Evolutionary conservation across 768 basidiomycete species (phyloP).

Genomic region (Aureoboletus auriporus): DNA sequence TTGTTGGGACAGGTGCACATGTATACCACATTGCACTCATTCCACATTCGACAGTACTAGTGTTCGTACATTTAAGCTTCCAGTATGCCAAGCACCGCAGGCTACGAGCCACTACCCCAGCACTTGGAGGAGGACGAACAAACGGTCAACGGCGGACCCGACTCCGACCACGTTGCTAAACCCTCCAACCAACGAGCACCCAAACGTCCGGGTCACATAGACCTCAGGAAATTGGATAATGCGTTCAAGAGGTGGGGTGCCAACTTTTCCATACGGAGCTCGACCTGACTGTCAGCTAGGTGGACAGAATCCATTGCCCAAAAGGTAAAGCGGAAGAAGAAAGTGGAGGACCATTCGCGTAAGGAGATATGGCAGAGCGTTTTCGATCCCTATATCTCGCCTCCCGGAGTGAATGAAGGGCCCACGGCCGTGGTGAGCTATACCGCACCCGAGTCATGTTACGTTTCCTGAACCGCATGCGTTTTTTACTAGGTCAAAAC

Average conservation of each 20-base stretch:
- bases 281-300: conserved; percentile 31
- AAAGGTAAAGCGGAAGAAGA: conserved; percentile 80
- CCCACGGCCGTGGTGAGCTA: conserved; percentile 13
- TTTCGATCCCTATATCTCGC: conserved; percentile 60
- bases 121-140: conserved; percentile 37
- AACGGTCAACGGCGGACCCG: conserved; percentile 31
- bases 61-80: neutral
- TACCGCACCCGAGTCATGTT: too few relatives aligned
- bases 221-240: conserved; percentile 73
- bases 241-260: conserved; percentile 71
- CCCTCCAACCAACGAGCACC: conserved; percentile 24
- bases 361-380: conserved; percentile 79
- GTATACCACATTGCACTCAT: conserved; percentile 13
- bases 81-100: conserved; percentile 41
- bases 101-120: conserved; percentile 47
- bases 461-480: conserved; percentile 2
- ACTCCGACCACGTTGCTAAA: conserved; percentile 21
- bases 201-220: conserved; percentile 56
- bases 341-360: conserved; percentile 55
- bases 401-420: conserved; percentile 30
- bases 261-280: neutral
- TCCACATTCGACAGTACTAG: conserved; percentile 3
- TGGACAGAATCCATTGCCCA: conserved; percentile 88
- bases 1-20: conserved; percentile 1
- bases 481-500: conserved; percentile 57